Evolutionary conservation across 2,329 filamentous ascomycete genomes (phyloP).

Genomic region (Trichocomaceae sp.): DNA sequence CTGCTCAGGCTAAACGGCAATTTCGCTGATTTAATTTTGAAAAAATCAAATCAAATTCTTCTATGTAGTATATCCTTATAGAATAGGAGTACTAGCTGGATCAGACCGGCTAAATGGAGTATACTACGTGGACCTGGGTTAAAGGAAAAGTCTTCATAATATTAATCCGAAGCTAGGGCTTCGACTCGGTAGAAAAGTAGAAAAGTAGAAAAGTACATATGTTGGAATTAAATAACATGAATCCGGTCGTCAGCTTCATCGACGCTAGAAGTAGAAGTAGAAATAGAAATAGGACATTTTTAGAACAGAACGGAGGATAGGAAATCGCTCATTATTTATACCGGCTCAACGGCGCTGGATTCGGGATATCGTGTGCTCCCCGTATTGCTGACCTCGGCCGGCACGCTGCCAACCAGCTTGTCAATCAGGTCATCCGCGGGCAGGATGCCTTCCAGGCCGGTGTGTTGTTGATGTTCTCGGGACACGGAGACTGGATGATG

Average conservation of each 20-base stretch:
- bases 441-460: slow-evolving; percentile 28
- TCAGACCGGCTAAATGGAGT: too few relatives aligned
- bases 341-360: slow-evolving; percentile 26
- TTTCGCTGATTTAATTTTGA: too few relatives aligned
- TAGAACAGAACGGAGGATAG: not conserved
- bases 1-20: too few relatives aligned
- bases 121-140: too few relatives aligned
- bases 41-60: too few relatives aligned
- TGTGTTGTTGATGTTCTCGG: slow-evolving; percentile 28
- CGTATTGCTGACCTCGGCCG: slow-evolving; percentile 25
- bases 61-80: too few relatives aligned
- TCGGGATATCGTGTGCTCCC: slow-evolving; percentile 29
- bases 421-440: slow-evolving; percentile 33
- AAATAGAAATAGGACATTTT: too few relatives aligned
- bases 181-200: not conserved
- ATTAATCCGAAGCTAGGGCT: not conserved
- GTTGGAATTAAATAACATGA: slow-evolving; percentile 6
- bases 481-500: slow-evolving; percentile 24
- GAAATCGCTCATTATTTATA: slow-evolving; percentile 14
- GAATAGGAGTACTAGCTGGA: too few relatives aligned
- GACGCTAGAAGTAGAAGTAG: not conserved
- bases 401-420: slow-evolving; percentile 31
- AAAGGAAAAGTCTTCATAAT: too few relatives aligned
- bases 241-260: not conserved
- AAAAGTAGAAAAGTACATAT: slow-evolving; percentile 2